These are phyloP conservation scores for Stachybotrys elegans DNA, from an alignment of 2,329 filamentous ascomycete genomes.

Conservation along the genomic window DNA sequence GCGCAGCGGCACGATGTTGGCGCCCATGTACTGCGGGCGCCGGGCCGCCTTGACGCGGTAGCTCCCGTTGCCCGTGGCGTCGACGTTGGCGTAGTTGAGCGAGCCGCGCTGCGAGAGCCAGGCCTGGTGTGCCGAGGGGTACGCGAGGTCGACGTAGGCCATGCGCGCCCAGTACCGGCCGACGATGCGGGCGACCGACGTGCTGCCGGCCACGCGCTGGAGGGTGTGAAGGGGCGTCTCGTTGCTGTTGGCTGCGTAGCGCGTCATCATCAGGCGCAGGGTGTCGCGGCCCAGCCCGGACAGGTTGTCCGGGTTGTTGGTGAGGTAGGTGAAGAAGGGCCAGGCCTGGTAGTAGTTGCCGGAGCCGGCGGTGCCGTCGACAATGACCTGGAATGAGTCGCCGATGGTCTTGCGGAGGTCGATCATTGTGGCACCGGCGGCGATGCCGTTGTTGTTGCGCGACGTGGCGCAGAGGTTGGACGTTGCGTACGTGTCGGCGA, in stretches of 20 bases:
- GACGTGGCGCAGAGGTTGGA: conserved; percentile 36
- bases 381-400: conserved; percentile 41
- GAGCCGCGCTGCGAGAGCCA: conserved; percentile 28
- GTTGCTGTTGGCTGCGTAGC: conserved; percentile 38
- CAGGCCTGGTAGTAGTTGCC: conserved; percentile 49
- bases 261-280: conserved; percentile 35
- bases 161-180: conserved; percentile 48
- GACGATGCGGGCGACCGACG: conserved; percentile 34
- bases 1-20: conserved; percentile 42
- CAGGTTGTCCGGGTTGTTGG: conserved; percentile 41
- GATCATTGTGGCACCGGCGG: conserved; percentile 30
- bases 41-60: conserved; percentile 39
- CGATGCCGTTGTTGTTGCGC: conserved; percentile 28
- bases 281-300: conserved; percentile 33
- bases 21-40: conserved; percentile 42
- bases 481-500: conserved; percentile 43
- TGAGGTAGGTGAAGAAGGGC: conserved; percentile 44
- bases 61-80: conserved; percentile 25
- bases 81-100: conserved; percentile 38
- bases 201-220: conserved; percentile 27
- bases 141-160: conserved; percentile 46
- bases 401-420: conserved; percentile 39
- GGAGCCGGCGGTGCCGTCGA: conserved; percentile 34
- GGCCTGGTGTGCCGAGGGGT: conserved; percentile 30
- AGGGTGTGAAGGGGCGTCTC: conserved; percentile 45